These are phyloP conservation scores for Fusarium clavum DNA, from an alignment of 2,329 filamentous ascomycete genomes.

Conservation along the genomic window DNA sequence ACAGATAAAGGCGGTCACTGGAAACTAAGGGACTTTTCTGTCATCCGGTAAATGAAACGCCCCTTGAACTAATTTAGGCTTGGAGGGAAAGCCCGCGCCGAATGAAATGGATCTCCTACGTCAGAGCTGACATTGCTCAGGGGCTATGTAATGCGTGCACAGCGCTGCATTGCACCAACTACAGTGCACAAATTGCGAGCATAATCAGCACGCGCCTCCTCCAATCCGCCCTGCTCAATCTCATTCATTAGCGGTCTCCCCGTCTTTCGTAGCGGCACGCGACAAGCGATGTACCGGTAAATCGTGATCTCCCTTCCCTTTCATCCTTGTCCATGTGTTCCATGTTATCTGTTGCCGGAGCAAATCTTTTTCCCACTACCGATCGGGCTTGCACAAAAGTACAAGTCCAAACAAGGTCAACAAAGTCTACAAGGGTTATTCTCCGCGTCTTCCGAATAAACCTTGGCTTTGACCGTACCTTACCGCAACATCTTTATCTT, in stretches of 20 bases:
- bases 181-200: neutral
- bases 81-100: neutral
- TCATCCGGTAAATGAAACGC: conserved; percentile 13
- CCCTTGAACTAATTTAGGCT: conserved; percentile 13
- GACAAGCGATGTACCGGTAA: conserved; percentile 2
- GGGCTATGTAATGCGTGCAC: conserved; percentile 7
- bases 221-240: conserved; percentile 1
- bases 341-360: conserved; percentile 1
- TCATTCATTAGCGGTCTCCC: neutral
- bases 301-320: conserved; percentile 14
- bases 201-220: neutral
- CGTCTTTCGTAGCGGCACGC: neutral
- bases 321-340: neutral
- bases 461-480: conserved; percentile 1
- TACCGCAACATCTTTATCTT: neutral
- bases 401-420: neutral
- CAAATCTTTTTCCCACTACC: conserved; percentile 12
- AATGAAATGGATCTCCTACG: conserved; percentile 4
- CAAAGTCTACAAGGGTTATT: conserved; percentile 11
- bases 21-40: neutral
- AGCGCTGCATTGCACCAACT: neutral
- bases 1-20: neutral
- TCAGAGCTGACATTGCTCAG: conserved; percentile 18
- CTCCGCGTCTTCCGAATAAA: conserved; percentile 24
- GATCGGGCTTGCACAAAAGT: neutral